phyloP scores from a whole-genome alignment of 2,329 filamentous ascomycete species.

The Epichloe coenophiala region DNA sequence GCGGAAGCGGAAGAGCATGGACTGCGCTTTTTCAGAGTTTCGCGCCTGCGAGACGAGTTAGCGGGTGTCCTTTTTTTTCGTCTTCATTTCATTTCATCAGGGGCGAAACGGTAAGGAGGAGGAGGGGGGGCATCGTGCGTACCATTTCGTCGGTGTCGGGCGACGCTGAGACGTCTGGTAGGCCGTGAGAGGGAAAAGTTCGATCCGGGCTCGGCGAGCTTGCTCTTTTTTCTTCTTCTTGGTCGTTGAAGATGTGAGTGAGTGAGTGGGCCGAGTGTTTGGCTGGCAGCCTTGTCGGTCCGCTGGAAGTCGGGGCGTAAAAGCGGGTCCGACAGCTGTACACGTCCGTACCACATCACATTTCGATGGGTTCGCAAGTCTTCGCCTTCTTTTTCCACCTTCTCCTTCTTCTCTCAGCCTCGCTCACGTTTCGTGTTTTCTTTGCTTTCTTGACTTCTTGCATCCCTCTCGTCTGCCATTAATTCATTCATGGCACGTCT shows the following conservation, averaged over 20 bases:
- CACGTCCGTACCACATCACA: not conserved
- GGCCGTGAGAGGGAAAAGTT: not conserved
- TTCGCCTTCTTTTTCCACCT: too few species aligned
- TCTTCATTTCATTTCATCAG: too few species aligned
- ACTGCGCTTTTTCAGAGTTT: slow-evolving; percentile 97
- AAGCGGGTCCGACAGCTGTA: not conserved
- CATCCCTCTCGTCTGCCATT: not conserved
- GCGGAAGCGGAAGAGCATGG: slow-evolving; percentile 99
- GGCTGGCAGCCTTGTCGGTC: not conserved
- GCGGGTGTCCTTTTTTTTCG: not conserved
- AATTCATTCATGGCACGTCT: not conserved
- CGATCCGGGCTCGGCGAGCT: not conserved
- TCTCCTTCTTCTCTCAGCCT: not conserved
- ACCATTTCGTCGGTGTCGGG: not conserved
- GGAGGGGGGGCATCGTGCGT: not conserved
- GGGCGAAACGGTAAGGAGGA: not conserved
- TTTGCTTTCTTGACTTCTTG: not conserved
- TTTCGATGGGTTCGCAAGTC: too few species aligned
- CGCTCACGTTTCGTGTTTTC: not conserved
- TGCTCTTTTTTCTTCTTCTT: not conserved
- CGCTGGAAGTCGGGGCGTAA: not conserved
- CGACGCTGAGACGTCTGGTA: not conserved
- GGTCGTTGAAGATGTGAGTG: not conserved
- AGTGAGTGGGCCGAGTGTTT: not conserved
- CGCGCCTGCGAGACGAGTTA: slow-evolving; percentile 50